Percentiles rank a stretch among this genome's conserved stretches.
Conservation (phyloP, 139 green algal species). For the Dunaliella sp. region DNA sequence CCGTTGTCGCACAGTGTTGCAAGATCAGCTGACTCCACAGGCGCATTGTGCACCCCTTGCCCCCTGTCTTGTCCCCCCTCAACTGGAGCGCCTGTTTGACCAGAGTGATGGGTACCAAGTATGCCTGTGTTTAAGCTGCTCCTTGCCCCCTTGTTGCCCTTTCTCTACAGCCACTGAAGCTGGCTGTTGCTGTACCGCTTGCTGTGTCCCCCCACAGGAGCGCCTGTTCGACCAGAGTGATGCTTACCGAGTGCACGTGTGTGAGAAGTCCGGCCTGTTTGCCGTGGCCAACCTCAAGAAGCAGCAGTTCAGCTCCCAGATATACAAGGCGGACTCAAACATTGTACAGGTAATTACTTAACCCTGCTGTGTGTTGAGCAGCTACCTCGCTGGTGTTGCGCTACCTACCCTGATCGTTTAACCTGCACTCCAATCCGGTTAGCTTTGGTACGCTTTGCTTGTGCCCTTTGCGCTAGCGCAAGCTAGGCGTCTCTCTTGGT, state of each 20-base stretch:
- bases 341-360: slow-evolving; percentile 32
- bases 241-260: slow-evolving; percentile 86
- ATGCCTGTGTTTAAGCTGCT: slow-evolving; percentile 87
- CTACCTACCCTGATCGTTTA: no score
- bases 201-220: slow-evolving; percentile 70
- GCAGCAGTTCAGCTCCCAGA: slow-evolving; percentile 74
- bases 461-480: no score
- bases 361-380: neutral
- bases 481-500: no score
- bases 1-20: no score
- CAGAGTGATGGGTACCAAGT: slow-evolving; percentile 82
- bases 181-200: no score
- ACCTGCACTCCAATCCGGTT: no score
- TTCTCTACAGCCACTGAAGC: neutral
- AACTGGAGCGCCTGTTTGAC: slow-evolving; percentile 87
- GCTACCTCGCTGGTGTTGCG: slow-evolving; percentile 1
- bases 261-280: slow-evolving; percentile 77
- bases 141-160: no score
- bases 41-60: no score
- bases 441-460: no score
- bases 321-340: slow-evolving; percentile 33
- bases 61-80: no score
- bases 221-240: slow-evolving; percentile 85
- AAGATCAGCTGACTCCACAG: no score
- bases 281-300: slow-evolving; percentile 87